These are phyloP conservation scores for Aspergillus aculeatinus DNA, from an alignment of 2,329 filamentous ascomycete genomes.

Conservation along the genomic window DNA sequence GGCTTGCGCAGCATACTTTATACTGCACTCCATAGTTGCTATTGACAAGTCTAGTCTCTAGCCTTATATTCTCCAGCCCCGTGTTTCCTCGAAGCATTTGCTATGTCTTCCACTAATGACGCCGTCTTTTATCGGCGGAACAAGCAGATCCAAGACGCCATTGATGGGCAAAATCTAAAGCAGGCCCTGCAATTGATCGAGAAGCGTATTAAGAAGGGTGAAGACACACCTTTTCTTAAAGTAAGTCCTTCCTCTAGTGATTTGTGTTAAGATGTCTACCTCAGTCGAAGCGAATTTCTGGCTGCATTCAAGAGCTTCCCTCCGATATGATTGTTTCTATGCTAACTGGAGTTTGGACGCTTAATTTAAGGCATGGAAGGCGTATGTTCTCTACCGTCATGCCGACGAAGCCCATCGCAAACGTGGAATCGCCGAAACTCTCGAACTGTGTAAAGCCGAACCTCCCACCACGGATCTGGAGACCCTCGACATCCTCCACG, in stretches of 20 bases:
- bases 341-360: conserved; percentile 8
- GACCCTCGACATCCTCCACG: conserved; percentile 44
- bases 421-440: conserved; percentile 45
- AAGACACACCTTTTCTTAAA: conserved; percentile 44
- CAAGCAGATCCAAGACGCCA: conserved; percentile 51
- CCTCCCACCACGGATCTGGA: conserved; percentile 47
- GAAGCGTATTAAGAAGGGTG: conserved; percentile 57
- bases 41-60: neutral
- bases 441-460: conserved; percentile 43
- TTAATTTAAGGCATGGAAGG: conserved; percentile 42
- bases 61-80: neutral
- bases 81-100: neutral
- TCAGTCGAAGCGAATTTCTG: neutral
- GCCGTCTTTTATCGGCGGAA: conserved; percentile 47
- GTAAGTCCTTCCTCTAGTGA: conserved; percentile 24
- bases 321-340: neutral
- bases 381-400: conserved; percentile 42
- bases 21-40: neutral
- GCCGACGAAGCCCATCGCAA: conserved; percentile 43
- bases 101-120: conserved; percentile 33
- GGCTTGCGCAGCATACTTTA: conserved; percentile 24
- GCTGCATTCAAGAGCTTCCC: neutral
- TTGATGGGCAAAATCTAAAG: conserved; percentile 50
- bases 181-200: conserved; percentile 52
- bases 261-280: neutral